Evolutionary conservation across 23 red algal genomes (phyloP).

Genomic region (Gracilaria gracilis): DNA sequence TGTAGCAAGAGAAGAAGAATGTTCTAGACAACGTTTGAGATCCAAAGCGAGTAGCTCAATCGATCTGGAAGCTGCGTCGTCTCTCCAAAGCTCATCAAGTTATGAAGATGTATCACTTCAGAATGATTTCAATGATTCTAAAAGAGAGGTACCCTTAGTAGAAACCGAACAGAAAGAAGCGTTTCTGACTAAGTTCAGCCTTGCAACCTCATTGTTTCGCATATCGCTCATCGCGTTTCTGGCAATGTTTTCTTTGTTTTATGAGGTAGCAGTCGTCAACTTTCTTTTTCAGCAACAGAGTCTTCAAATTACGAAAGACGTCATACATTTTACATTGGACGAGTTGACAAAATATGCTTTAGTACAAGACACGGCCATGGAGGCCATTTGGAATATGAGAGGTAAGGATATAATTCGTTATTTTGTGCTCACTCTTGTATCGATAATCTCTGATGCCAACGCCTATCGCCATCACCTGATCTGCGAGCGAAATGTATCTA

Average conservation of each 20-base stretch:
- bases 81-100: background rate
- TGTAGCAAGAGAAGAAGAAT: too few species aligned
- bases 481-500: background rate
- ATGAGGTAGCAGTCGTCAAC: conserved; percentile 63
- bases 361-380: conserved; percentile 35
- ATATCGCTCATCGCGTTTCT: conserved; percentile 34
- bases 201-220: conserved; percentile 33
- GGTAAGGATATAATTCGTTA: background rate
- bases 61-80: background rate
- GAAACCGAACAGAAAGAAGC: background rate
- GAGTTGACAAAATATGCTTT: conserved; percentile 27
- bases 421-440: background rate
- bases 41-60: background rate
- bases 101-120: background rate
- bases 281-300: conserved; percentile 56
- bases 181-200: conserved; percentile 42
- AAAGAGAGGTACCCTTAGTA: background rate
- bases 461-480: background rate
- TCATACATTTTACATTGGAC: background rate
- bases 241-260: conserved; percentile 52
- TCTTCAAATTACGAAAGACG: conserved; percentile 23
- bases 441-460: background rate
- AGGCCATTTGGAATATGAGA: conserved; percentile 40
- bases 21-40: too few species aligned
- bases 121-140: background rate